Evolutionary conservation across 441 rosid species (phyloP), one percentile per base, ranked within the genome.

Genomic region (Adansonia madagascariensis): DNA sequence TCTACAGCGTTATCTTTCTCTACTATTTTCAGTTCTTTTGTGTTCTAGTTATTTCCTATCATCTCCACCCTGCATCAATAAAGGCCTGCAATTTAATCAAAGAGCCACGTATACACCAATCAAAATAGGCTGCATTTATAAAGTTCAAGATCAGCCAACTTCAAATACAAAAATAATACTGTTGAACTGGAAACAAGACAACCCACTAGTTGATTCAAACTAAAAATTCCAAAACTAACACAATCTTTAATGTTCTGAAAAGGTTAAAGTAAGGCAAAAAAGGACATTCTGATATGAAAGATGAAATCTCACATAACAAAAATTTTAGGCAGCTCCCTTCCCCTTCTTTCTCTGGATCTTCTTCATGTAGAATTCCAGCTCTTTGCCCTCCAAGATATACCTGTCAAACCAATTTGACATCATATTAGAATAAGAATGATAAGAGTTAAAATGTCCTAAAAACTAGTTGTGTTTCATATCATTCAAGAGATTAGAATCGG

Each of bases 331-430:
- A 65, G 80, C 83, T 73, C 86, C 88, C 81, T 85, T 85, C n/a
- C 88, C 88, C 84, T 85, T 85, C 84, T 85, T 85, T 75, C 66
- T 85, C 84, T 85, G 88, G 55, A 85, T 12, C 85, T 85, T 85
- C 84, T 79, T 85, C 85, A 71, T 81, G 84, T 85, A 85, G 72
- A 85, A 85, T 57, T 85, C 88, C 66, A 85, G 80, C 83, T 85
- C 88, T 71, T 80, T 85, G 41, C 86, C 88, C 65, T 85, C 86
- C 81, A 85, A 79, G 60, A 82, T 83, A 53, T 80, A 82, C 71
- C 88, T 85, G 86, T 22, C 53, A 56, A 10, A 55, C 12, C 57
- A 46, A 79, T 70, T 15, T 17, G 6, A 49, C 10, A 24, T 59
- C 50, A 6, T 22, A 15, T 41, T 9, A 20, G 8, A 74, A 24